Evolutionary conservation across 2,329 filamentous ascomycete genomes (phyloP).

Genomic region (Aspergillus fumigatiaffinis): DNA sequence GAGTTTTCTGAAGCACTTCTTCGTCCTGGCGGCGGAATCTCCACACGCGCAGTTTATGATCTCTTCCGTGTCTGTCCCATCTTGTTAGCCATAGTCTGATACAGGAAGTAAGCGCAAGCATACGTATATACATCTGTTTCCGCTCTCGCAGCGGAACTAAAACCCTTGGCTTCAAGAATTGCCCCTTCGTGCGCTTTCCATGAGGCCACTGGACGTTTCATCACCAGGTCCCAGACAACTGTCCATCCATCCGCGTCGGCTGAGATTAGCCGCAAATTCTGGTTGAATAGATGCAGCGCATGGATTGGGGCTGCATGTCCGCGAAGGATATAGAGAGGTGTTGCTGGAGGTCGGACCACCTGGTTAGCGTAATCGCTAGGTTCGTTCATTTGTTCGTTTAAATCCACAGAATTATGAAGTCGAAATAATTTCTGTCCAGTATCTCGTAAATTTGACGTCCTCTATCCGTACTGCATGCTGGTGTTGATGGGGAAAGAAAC

Average conservation of each 20-base stretch:
- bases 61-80: slow-evolving; percentile 73
- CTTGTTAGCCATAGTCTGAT: slow-evolving; percentile 9
- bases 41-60: slow-evolving; percentile 85
- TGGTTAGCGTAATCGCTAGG: slow-evolving; percentile 8
- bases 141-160: slow-evolving; percentile 56
- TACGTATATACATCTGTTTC: slow-evolving; percentile 77
- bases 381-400: slow-evolving; percentile 8
- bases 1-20: slow-evolving; percentile 54
- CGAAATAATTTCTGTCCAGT: neutral
- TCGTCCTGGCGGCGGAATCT: slow-evolving; percentile 63
- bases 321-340: slow-evolving; percentile 69
- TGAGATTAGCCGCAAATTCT: slow-evolving; percentile 73
- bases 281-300: slow-evolving; percentile 65
- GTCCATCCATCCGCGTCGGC: slow-evolving; percentile 90
- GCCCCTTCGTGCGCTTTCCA: slow-evolving; percentile 81
- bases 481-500: neutral
- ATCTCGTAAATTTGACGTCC: neutral
- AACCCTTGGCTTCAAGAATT: slow-evolving; percentile 69
- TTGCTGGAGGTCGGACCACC: slow-evolving; percentile 43
- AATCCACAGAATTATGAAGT: neutral
- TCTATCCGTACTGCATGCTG: neutral
- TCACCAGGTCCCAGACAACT: slow-evolving; percentile 77
- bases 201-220: slow-evolving; percentile 74
- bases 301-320: slow-evolving; percentile 82
- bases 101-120: slow-evolving; percentile 32